phyloP scores from a whole-genome alignment of 768 basidiomycete species.

The Vishniacozyma victoriae region DNA sequence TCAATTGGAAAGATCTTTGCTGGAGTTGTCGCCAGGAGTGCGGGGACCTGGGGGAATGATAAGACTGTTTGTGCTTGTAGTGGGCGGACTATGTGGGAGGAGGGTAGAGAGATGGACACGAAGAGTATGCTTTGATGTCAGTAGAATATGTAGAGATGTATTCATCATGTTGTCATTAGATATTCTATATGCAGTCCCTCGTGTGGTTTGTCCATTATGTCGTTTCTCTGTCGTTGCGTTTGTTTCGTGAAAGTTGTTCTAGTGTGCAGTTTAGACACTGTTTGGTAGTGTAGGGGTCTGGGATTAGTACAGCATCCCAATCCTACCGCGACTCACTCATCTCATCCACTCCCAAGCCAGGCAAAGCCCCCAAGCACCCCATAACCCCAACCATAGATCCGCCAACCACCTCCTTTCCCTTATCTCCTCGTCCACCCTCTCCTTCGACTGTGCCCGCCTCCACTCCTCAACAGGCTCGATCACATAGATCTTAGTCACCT shows the following conservation, averaged over 20 bases:
- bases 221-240: no score
- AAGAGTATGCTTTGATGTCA: no score
- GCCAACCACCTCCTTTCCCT: neutral
- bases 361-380: constrained; percentile 1
- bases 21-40: constrained; percentile 43
- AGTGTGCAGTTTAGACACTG: no score
- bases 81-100: constrained; percentile 48
- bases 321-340: no score
- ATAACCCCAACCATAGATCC: neutral
- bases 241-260: no score
- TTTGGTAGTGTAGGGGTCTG: no score
- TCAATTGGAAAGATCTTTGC: constrained; percentile 38
- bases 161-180: neutral
- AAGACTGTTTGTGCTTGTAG: constrained; percentile 47
- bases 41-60: constrained; percentile 46
- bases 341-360: neutral
- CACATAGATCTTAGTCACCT: constrained; percentile 19
- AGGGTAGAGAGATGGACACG: constrained; percentile 44
- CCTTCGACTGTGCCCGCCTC: neutral
- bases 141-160: no score
- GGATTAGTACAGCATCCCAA: no score
- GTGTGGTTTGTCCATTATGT: neutral
- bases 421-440: neutral
- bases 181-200: neutral
- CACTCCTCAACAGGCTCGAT: constrained; percentile 11